Base-by-base conservation (phyloP, 2,329 filamentous ascomycete genomes). In the Beauveria australis region DNA sequence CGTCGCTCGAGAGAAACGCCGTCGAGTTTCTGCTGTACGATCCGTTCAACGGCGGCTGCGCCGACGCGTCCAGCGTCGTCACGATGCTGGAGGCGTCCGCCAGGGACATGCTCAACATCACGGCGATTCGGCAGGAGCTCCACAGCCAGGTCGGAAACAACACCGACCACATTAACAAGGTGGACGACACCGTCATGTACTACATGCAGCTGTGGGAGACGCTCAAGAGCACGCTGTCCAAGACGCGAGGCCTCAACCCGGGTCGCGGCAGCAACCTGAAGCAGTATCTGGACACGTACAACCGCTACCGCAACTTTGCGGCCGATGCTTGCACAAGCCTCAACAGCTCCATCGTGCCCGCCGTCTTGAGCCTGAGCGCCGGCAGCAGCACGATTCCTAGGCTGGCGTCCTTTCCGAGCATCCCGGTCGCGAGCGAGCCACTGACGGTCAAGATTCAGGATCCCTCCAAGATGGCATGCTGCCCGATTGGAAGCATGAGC, bases 401-500 rank as follows among this genome's bases (percentile, higher is more conserved):
- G 28, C 64, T 75, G 53, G 68, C 70, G 2, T 66, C 65, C 3
- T 65, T 74, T 24, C 69, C 67, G 58, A 68, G 68, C 64, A 67
- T 71, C 1, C 73, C 71, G 14, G 60, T 64, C 43, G 58, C 47
- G 19, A 64, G 67, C 14, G 64, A 53, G 1, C 58, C 63, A 1
- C 72, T 69, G 60, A 72, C 73, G 61, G 61, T 73, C 10, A 73
- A 69, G 1, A 62, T 75, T 3, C 73, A 75, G 51, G 72, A 76
- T 48, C 67, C 73, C 0, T 62, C 66, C 1, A 65, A 66, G 40
- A 55, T 66, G 0, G 73, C 74, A 1, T 76, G 74, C 63, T 76
- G 74, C 24, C 61, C 69, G 10, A 64, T 65, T 56, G 64, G 67
- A 44, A 61, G 62, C 40, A 46, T 68, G n/a, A 64, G 72, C n/a